phyloP scores from a whole-genome alignment of 164 flowering plant genomes.

The Tetrastigma voinierianum region DNA sequence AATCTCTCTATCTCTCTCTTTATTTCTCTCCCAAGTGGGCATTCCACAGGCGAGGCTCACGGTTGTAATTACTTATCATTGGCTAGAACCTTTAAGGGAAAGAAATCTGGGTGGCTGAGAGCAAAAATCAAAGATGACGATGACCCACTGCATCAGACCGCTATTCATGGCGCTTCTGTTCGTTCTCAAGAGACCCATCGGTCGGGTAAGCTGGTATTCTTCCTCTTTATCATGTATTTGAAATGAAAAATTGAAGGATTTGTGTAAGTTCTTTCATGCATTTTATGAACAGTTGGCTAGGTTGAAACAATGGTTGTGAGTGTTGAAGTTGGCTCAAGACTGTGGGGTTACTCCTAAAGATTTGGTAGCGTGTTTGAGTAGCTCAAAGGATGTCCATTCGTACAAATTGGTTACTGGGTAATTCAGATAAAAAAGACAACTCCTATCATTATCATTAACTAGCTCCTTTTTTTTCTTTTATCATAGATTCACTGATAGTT shows the following conservation, averaged over 20 bases:
- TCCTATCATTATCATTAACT: background rate
- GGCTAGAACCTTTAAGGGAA: conserved; percentile 4
- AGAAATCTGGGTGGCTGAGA: conserved; percentile 17
- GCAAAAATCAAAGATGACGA: conserved; percentile 35
- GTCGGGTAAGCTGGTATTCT: conserved; percentile 31
- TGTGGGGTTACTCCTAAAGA: no score
- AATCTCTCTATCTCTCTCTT: no score
- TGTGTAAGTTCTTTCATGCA: conserved; percentile 1
- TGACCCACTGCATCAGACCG: conserved; percentile 51
- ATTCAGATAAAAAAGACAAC: background rate
- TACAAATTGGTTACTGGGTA: no score
- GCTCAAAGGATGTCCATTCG: no score
- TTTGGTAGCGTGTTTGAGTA: no score
- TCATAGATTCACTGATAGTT: background rate
- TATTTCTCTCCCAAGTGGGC: no score
- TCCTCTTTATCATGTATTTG: background rate
- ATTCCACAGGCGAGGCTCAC: conserved; percentile 3
- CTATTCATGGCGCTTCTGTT: conserved; percentile 57
- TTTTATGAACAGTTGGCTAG: conserved; percentile 17
- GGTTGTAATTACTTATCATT: conserved; percentile 9
- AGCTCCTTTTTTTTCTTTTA: background rate
- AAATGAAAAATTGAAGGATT: no score
- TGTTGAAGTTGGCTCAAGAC: no score
- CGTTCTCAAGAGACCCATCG: conserved; percentile 64
- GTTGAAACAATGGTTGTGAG: no score